A percentile compares a stretch with the other conserved stretches of the same genome.
Evolutionary conservation across 805 yeast species (phyloP).

Genomic region (Debaryomyces tyrocola): DNA sequence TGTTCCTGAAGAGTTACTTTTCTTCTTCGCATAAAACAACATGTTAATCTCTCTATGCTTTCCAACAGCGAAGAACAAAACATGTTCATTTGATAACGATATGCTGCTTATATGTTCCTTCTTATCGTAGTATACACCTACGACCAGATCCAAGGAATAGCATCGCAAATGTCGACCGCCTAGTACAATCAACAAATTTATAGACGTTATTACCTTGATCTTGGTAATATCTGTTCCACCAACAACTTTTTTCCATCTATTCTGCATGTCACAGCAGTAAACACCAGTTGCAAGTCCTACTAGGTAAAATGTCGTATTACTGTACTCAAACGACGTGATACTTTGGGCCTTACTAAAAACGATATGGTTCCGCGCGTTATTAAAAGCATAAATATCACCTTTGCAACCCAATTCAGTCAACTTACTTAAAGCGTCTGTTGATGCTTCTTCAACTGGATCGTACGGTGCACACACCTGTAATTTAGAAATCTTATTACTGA

Average conservation of each 20-base stretch:
- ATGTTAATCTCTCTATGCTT: conserved; percentile 61
- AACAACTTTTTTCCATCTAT: conserved; percentile 61
- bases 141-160: conserved; percentile 60
- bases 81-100: conserved; percentile 48
- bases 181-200: conserved; percentile 56
- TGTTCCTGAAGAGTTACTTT: conserved; percentile 41
- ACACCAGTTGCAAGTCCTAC: conserved; percentile 68
- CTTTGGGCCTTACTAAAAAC: conserved; percentile 42
- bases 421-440: conserved; percentile 20
- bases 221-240: conserved; percentile 53
- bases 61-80: conserved; percentile 64
- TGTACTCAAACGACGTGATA: conserved; percentile 45
- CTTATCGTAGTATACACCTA: conserved; percentile 54
- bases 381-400: conserved; percentile 24
- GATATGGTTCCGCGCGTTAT: conserved; percentile 19
- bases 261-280: conserved; percentile 47
- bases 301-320: conserved; percentile 46
- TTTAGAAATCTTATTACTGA: conserved; percentile 47
- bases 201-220: conserved; percentile 58
- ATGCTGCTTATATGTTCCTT: conserved; percentile 45
- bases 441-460: conserved; percentile 47
- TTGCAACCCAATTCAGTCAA: conserved; percentile 21
- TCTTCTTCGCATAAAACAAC: conserved; percentile 57
- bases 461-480: conserved; percentile 53
- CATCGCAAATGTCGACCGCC: conserved; percentile 60